Percentiles rank a stretch among this genome's conserved stretches.
Evolutionary conservation across 1,284 basidiomycete genomes (phyloP).

Genomic region (Ceratobasidium sp.): DNA sequence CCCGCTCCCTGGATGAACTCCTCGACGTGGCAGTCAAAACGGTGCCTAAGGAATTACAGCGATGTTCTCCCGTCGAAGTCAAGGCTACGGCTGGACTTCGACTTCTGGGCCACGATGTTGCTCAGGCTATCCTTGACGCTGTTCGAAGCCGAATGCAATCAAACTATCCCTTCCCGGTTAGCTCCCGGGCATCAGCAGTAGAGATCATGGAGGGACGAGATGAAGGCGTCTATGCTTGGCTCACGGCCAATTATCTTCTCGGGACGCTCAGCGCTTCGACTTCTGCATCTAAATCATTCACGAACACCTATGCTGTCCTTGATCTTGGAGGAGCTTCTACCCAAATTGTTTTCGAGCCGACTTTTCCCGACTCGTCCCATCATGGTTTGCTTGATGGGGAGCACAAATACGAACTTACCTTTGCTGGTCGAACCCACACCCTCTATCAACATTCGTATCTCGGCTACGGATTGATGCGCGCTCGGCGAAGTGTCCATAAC

Average conservation of each 20-base stretch:
- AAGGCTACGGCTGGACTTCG: constrained; percentile 96
- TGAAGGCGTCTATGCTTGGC: constrained; percentile 98
- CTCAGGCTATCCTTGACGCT: constrained; percentile 79
- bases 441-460: constrained; percentile 97
- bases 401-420: constrained; percentile 89
- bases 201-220: constrained; percentile 96
- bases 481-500: constrained; percentile 85
- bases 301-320: constrained; percentile 87
- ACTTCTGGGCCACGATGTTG: constrained; percentile 73
- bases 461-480: constrained; percentile 95
- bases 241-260: constrained; percentile 94
- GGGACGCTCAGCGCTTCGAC: constrained; percentile 72
- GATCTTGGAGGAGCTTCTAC: constrained; percentile 97
- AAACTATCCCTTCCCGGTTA: constrained; percentile 78
- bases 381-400: constrained; percentile 81
- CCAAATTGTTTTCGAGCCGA: constrained; percentile 97
- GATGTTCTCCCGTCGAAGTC: constrained; percentile 90
- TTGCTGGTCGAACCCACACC: constrained; percentile 75
- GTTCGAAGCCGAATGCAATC: constrained; percentile 72
- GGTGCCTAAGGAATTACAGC: constrained; percentile 74
- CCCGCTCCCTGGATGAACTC: constrained; percentile 81
- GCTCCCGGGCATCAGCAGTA: constrained; percentile 66
- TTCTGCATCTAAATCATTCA: constrained; percentile 52
- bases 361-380: constrained; percentile 62
- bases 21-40: constrained; percentile 82